Conservation (phyloP, 495 filamentous ascomycete genomes). For the Endocarpon pusillum region DNA sequence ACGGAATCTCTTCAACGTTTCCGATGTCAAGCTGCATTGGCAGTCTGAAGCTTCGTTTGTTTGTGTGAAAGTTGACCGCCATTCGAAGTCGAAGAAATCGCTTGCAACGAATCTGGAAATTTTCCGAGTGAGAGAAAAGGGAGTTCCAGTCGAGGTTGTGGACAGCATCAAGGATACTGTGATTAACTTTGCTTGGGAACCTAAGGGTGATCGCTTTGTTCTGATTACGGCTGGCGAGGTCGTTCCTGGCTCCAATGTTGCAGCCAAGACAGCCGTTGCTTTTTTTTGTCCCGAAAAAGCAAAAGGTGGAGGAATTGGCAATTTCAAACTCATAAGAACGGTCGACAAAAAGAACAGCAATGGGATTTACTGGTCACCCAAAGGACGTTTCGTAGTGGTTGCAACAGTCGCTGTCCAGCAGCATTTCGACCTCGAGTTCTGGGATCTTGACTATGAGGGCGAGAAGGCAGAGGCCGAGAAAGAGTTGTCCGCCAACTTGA, state of each 20-base stretch:
- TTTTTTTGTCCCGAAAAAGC: slow-evolving; percentile 94
- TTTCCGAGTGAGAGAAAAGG: slow-evolving; percentile 91
- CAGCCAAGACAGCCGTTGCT: slow-evolving; percentile 84
- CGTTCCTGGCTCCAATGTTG: slow-evolving; percentile 54
- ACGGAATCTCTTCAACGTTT: slow-evolving; percentile 91
- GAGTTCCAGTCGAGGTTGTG: slow-evolving; percentile 93
- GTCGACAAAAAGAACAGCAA: slow-evolving; percentile 98
- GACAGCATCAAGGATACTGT: slow-evolving; percentile 95
- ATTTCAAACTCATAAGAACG: slow-evolving; percentile 87
- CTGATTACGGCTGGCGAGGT: slow-evolving; percentile 89
- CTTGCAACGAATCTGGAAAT: slow-evolving; percentile 94
- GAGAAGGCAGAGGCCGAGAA: slow-evolving; percentile 86
- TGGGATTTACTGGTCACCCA: slow-evolving; percentile 98
- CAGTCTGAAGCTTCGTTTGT: slow-evolving; percentile 85
- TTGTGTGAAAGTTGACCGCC: slow-evolving; percentile 95
- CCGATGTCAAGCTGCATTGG: slow-evolving; percentile 89
- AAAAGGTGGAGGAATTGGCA: slow-evolving; percentile 60
- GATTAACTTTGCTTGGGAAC: slow-evolving; percentile 98
- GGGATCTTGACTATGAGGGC: slow-evolving; percentile 91
- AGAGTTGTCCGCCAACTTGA: slow-evolving; percentile 83
- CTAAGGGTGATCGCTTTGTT: slow-evolving; percentile 90
- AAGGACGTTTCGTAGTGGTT: slow-evolving; percentile 83
- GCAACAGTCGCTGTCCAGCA: slow-evolving; percentile 83
- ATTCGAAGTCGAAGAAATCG: slow-evolving; percentile 97
- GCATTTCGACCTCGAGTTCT: slow-evolving; percentile 92